phyloP scores from a whole-genome alignment of 1,139 yeast species.

The Meyerozyma carpophila region DNA sequence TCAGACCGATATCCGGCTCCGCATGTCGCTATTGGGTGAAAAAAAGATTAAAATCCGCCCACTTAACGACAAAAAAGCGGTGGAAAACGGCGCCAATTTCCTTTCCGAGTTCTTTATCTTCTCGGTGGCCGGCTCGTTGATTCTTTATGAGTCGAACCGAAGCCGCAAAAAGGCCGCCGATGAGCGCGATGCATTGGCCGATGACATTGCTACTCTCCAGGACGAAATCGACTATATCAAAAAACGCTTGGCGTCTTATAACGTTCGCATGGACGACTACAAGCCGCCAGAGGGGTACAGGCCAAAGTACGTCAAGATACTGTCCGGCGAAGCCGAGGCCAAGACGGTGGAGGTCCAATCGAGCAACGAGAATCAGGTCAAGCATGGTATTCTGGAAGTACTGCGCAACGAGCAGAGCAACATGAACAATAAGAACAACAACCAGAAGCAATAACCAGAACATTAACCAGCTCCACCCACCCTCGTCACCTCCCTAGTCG shows the following conservation, averaged over 20 bases:
- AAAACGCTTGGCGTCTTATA: conserved; percentile 33
- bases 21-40: conserved; percentile 63
- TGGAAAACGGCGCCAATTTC: conserved; percentile 78
- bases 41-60: conserved; percentile 61
- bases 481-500: no score
- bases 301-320: conserved; percentile 36
- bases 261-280: conserved; percentile 43
- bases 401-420: no score
- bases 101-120: conserved; percentile 75
- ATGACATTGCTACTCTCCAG: conserved; percentile 64
- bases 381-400: no score
- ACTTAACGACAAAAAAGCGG: conserved; percentile 76
- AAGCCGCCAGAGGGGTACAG: conserved; percentile 41
- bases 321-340: background rate
- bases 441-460: no score
- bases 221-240: conserved; percentile 64
- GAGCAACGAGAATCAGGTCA: no score
- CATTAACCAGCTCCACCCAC: no score
- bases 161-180: conserved; percentile 60
- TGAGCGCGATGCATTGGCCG: conserved; percentile 60
- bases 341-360: background rate
- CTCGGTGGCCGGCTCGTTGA: conserved; percentile 71
- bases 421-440: no score
- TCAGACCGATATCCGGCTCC: conserved; percentile 55
- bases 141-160: conserved; percentile 69